Evolutionary conservation across 345 rosid species (phyloP), one percentile per base, ranked within the genome.

Genomic region (Populus pruinosa): DNA sequence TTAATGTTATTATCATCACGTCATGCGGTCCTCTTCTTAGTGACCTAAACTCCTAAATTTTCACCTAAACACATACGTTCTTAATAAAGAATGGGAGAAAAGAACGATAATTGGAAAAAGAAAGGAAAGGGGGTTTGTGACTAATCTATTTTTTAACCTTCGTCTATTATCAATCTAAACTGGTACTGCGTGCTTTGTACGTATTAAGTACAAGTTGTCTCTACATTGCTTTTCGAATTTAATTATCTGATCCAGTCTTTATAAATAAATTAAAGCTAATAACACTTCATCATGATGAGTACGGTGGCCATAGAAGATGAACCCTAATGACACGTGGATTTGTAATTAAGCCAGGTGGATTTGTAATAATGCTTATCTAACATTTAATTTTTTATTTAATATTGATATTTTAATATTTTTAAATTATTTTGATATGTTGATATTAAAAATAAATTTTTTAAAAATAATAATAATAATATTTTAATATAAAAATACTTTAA

Each of bases 141-240:
- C 63, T 50, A 67, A 29, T 43, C 12, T 44, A 38, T 73, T 63
- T 21, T 20, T 67, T 55, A 44, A 72, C 35, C 61, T 55, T 69
- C 13, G 11, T 4, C 10, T 39, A 20, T 43, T 20, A 67, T 23
- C 61, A 25, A 73, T 68, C 16, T 78, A 49, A 73, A 81, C 14
- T 21, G 50, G 63, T 62, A 41, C 27, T 50, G 56, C 56, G 29
- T 78, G 73, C 35, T 72, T 62, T 79, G 82, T 67, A 82, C 68
- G 78, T 72, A 79, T 79, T 76, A 79, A 20, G 78, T 72, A 76
- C 11, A 68, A 23, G 41, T 56, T 67, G 78, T 75, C 70, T 65
- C 7, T 49, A 6, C 71, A 47, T 75, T 25, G 61, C 50, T 35
- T 59, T 38, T 66, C 53, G 12, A 70, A 33, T 20, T 67, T 53